Evolutionary conservation across 805 yeast genomes (phyloP).

Genomic region (Zygosaccharomyces bailii): DNA sequence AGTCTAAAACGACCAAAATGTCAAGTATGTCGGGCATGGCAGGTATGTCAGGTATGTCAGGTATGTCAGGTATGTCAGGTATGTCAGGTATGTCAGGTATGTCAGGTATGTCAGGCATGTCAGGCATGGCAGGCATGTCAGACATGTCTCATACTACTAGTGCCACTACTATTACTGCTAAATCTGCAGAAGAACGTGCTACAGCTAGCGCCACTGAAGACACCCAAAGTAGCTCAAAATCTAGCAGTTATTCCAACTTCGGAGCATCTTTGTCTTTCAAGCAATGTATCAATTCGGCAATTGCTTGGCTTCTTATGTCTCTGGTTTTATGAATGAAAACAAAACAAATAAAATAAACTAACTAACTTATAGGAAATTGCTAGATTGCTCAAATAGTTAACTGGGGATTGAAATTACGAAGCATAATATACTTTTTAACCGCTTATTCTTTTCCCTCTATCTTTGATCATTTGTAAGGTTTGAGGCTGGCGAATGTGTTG

Average conservation of each 20-base stretch:
- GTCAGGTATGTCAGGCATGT: constrained; percentile 1
- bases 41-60: constrained; percentile 1
- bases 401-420: no score
- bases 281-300: no score
- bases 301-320: no score
- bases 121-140: constrained; percentile 1
- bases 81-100: constrained; percentile 2
- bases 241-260: background rate
- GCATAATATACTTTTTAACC: no score
- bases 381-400: no score
- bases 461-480: no score
- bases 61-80: background rate
- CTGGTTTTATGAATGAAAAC: no score
- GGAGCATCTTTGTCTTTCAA: background rate
- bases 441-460: no score
- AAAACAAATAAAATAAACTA: no score
- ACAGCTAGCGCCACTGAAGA: background rate
- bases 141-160: background rate
- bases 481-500: no score
- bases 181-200: background rate
- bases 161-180: background rate
- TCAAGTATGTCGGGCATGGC: background rate
- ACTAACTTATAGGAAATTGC: no score
- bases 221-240: background rate
- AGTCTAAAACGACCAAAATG: no score